A percentile compares a stretch with the other conserved stretches of the same genome.
phyloP scores from a whole-genome alignment of 495 filamentous ascomycete species.

The Amorphotheca resinae region DNA sequence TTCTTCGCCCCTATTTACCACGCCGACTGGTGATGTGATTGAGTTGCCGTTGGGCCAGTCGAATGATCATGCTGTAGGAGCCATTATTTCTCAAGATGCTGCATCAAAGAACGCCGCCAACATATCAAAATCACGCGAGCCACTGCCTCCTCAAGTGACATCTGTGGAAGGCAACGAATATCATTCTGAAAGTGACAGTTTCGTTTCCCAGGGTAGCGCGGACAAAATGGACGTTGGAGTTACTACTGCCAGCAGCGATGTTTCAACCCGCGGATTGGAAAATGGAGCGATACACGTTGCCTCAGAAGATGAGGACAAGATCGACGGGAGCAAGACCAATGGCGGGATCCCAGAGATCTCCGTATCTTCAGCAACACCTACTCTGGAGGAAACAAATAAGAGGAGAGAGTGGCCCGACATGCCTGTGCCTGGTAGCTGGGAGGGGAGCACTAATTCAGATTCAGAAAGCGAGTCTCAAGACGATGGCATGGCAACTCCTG shows the following conservation, averaged over 20 bases:
- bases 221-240: neutral
- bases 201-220: neutral
- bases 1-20: constrained; percentile 12
- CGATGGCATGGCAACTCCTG: constrained; percentile 4
- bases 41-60: constrained; percentile 32
- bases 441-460: constrained; percentile 17
- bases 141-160: constrained; percentile 53
- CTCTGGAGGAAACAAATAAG: constrained; percentile 23
- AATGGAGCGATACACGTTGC: constrained; percentile 3
- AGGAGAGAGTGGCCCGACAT: constrained; percentile 26
- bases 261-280: neutral
- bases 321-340: neutral
- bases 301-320: neutral
- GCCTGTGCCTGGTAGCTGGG: constrained; percentile 23
- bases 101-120: constrained; percentile 31
- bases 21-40: constrained; percentile 14
- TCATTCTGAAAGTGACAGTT: constrained; percentile 12
- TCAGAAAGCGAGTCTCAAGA: constrained; percentile 19
- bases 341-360: constrained; percentile 32
- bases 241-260: neutral
- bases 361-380: constrained; percentile 29
- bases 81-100: constrained; percentile 42
- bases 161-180: constrained; percentile 42
- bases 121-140: constrained; percentile 38
- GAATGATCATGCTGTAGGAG: constrained; percentile 52